These are phyloP conservation scores for Fusarium odoratissimum DNA, from an alignment of 2,329 filamentous ascomycete species.

Conservation along the genomic window DNA sequence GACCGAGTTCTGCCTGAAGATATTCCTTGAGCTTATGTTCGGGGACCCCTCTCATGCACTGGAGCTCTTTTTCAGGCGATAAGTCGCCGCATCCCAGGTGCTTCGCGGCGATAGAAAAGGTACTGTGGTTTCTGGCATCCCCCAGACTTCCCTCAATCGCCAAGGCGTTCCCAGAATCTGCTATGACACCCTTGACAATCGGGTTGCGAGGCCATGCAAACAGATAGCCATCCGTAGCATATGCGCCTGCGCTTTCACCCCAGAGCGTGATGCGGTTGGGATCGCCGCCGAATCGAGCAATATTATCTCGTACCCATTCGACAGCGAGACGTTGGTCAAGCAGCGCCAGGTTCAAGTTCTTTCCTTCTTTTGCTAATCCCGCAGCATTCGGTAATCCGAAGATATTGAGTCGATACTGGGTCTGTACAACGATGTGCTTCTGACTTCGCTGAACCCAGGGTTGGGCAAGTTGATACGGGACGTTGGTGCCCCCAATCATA, in stretches of 20 bases:
- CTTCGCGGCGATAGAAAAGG: slow-evolving; percentile 15
- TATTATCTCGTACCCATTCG: slow-evolving; percentile 35
- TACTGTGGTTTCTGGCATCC: slow-evolving; percentile 14
- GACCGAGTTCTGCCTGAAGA: slow-evolving; percentile 19
- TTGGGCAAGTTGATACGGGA: slow-evolving; percentile 25
- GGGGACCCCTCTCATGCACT: slow-evolving; percentile 20
- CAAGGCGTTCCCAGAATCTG: slow-evolving; percentile 32
- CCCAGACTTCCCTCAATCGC: slow-evolving; percentile 15
- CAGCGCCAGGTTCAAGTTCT: slow-evolving; percentile 29
- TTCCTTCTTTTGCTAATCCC: background rate
- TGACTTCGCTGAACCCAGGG: slow-evolving; percentile 35
- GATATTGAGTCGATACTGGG: slow-evolving; percentile 34
- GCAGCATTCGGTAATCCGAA: slow-evolving; percentile 25
- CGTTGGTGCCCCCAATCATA: slow-evolving; percentile 19
- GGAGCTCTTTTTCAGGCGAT: background rate
- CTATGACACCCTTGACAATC: slow-evolving; percentile 31
- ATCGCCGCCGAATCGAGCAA: slow-evolving; percentile 33
- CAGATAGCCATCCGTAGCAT: slow-evolving; percentile 27
- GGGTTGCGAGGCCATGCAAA: slow-evolving; percentile 31
- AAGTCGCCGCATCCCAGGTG: slow-evolving; percentile 9
- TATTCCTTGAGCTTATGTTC: slow-evolving; percentile 20
- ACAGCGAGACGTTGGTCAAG: slow-evolving; percentile 37
- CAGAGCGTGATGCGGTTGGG: slow-evolving; percentile 32
- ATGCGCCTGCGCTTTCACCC: slow-evolving; percentile 35
- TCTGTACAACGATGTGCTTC: slow-evolving; percentile 32